Evolutionary conservation across 2,329 filamentous ascomycete genomes (phyloP).

Genomic region (Calcarisporium arbuscula): DNA sequence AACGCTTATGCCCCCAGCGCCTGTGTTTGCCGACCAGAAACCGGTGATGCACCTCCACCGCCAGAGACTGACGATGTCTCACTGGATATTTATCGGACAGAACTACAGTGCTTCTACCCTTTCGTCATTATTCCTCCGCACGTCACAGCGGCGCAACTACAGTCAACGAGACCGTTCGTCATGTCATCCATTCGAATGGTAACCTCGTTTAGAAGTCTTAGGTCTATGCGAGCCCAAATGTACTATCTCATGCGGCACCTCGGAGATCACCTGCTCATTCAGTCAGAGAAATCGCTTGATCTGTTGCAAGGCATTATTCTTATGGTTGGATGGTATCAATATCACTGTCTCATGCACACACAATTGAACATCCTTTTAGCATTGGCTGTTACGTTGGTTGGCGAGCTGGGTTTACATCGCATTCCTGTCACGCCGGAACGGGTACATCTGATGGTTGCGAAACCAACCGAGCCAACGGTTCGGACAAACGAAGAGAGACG

Average conservation of each 20-base stretch:
- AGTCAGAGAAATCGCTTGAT: slow-evolving; percentile 44
- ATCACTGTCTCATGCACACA: slow-evolving; percentile 47
- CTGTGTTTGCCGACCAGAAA: slow-evolving; percentile 40
- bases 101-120: slow-evolving; percentile 37
- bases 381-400: slow-evolving; percentile 39
- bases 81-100: slow-evolving; percentile 35
- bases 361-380: slow-evolving; percentile 46
- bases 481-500: slow-evolving; percentile 47
- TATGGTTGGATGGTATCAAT: slow-evolving; percentile 45
- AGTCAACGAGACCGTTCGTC: slow-evolving; percentile 37
- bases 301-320: slow-evolving; percentile 43
- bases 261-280: slow-evolving; percentile 41
- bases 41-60: slow-evolving; percentile 29
- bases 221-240: slow-evolving; percentile 44
- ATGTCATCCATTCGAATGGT: slow-evolving; percentile 45
- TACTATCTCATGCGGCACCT: slow-evolving; percentile 39
- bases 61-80: slow-evolving; percentile 41
- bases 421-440: slow-evolving; percentile 34
- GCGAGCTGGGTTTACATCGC: slow-evolving; percentile 40
- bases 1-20: slow-evolving; percentile 39
- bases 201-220: slow-evolving; percentile 38
- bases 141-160: slow-evolving; percentile 29
- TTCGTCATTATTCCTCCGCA: slow-evolving; percentile 38
- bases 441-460: slow-evolving; percentile 34
- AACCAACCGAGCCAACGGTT: slow-evolving; percentile 28